Evolutionary conservation across 805 yeast genomes (phyloP).

Genomic region (Wickerhamomyces rabaulensis): DNA sequence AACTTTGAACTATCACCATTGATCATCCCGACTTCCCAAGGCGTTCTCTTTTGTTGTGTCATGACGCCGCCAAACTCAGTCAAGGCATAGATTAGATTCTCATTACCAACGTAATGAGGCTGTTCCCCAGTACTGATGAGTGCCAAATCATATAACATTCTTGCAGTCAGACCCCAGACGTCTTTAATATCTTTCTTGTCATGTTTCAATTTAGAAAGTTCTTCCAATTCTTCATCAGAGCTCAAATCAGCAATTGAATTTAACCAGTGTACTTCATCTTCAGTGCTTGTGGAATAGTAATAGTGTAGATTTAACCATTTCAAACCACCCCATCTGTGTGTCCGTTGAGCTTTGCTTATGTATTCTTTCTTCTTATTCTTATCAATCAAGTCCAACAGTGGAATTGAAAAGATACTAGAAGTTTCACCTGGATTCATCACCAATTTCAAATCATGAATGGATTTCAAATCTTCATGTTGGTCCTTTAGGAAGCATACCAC

Average conservation of each 20-base stretch:
- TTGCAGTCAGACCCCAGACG: slow-evolving; percentile 82
- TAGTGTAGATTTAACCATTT: slow-evolving; percentile 66
- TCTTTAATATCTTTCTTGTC: slow-evolving; percentile 49
- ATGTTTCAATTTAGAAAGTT: slow-evolving; percentile 23
- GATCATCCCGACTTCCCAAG: slow-evolving; percentile 52
- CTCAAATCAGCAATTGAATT: slow-evolving; percentile 55
- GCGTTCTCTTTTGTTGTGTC: slow-evolving; percentile 39
- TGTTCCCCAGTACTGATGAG: slow-evolving; percentile 38
- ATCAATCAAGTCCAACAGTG: slow-evolving; percentile 52
- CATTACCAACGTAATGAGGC: slow-evolving; percentile 47
- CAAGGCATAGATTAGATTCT: slow-evolving; percentile 56
- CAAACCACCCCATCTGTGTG: slow-evolving; percentile 65
- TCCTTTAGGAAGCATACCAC: slow-evolving; percentile 58
- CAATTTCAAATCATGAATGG: slow-evolving; percentile 32
- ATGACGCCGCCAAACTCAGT: slow-evolving; percentile 52
- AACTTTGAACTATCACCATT: slow-evolving; percentile 23
- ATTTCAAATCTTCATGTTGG: slow-evolving; percentile 9
- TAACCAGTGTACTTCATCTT: slow-evolving; percentile 59
- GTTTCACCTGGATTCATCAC: slow-evolving; percentile 74
- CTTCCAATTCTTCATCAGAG: slow-evolving; percentile 36
- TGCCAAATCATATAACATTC: slow-evolving; percentile 68
- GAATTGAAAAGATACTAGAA: slow-evolving; percentile 64
- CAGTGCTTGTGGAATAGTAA: slow-evolving; percentile 50
- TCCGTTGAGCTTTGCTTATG: slow-evolving; percentile 24
- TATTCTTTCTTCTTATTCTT: slow-evolving; percentile 27